Evolutionary conservation across 2,329 filamentous ascomycete genomes (phyloP), one percentile per base, ranked within the genome.

Genomic region (Drechmeria coniospora): DNA sequence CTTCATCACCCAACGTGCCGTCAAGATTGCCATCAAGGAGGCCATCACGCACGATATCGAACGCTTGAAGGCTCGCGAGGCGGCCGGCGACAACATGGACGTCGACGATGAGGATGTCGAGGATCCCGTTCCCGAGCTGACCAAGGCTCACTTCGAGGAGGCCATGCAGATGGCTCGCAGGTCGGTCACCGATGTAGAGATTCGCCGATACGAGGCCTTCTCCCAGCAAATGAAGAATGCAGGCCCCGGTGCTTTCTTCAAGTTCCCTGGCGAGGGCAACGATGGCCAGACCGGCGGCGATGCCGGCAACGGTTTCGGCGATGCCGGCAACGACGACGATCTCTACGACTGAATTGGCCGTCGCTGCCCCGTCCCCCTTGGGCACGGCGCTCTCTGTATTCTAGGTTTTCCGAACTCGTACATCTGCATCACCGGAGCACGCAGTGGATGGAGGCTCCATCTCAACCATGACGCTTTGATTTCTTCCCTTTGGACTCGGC

Each of bases 1-100:
- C 37, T 98, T 95, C 65, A 86, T 98, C 52, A 94, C 90, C 15
- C 90, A 98, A 65, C 84, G 90, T 55, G 90, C 90, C 29, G 90
- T 93, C 67, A 98, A 98, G 75, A 77, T 95, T 49, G 90, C 90
- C 44, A 98, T 98, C 65, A 98, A 98, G 72, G 78, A 98, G 64
- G 76, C 87, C 17, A 98, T 98, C 45, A 65, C 74, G 12, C 52
- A 68, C 25, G 87, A 95, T 36, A 95, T 98, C 43, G 81, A 92
- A 60, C 80, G 82, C 42, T 66, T 68, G 49, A 93, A 92, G 73
- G 78, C 79, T 46, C 83, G 80, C 32, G 87, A 93, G 61, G 86
- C 79, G 36, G 68, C 77, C 42, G 82, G 80, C 34, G 79, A 83
- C 46, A 79, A 81, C 44, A 87, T 92, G 73, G 55, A 57, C 28